Conservation (phyloP, 1,139 yeast genomes). For the Saccharomyces hybrid region DNA sequence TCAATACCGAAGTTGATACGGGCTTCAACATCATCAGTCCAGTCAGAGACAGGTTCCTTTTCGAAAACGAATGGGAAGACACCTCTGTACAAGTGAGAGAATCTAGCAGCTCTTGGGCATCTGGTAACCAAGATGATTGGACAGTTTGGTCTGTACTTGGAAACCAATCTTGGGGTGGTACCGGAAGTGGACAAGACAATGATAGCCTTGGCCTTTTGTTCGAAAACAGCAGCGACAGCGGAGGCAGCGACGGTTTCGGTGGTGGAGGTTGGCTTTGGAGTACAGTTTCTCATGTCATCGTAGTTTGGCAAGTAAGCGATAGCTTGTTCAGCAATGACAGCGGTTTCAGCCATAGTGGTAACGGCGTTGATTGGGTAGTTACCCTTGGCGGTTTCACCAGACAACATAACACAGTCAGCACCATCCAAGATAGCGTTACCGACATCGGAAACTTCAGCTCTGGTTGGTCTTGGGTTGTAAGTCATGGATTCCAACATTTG, state of each 20-base stretch:
- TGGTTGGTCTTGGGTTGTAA: slow-evolving; percentile 98
- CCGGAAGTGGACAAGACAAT: slow-evolving; percentile 94
- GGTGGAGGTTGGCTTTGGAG: slow-evolving; percentile 85
- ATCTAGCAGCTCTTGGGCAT: slow-evolving; percentile 88
- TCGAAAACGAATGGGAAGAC: slow-evolving; percentile 92
- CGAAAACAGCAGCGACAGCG: slow-evolving; percentile 92
- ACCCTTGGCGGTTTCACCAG: slow-evolving; percentile 99
- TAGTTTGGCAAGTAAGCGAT: slow-evolving; percentile 82
- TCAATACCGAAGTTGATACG: slow-evolving; percentile 92
- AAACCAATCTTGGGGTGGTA: slow-evolving; percentile 87
- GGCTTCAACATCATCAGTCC: slow-evolving; percentile 95
- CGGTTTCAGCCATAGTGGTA: slow-evolving; percentile 97
- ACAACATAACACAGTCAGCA: slow-evolving; percentile 99
- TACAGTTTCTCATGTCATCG: slow-evolving; percentile 82
- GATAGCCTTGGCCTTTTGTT: slow-evolving; percentile 94
- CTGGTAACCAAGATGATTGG: slow-evolving; percentile 98
- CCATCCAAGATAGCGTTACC: slow-evolving; percentile 99
- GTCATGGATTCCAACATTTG: slow-evolving; percentile 99
- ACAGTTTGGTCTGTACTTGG: slow-evolving; percentile 96
- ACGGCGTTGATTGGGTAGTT: slow-evolving; percentile 96
- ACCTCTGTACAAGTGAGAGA: slow-evolving; percentile 94
- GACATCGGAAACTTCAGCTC: slow-evolving; percentile 99
- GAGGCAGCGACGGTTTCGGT: slow-evolving; percentile 97
- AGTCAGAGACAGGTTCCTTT: slow-evolving; percentile 61
- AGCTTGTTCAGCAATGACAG: slow-evolving; percentile 94